phyloP scores from a whole-genome alignment of 2,329 filamentous ascomycete species.

The Curvularia lunata region DNA sequence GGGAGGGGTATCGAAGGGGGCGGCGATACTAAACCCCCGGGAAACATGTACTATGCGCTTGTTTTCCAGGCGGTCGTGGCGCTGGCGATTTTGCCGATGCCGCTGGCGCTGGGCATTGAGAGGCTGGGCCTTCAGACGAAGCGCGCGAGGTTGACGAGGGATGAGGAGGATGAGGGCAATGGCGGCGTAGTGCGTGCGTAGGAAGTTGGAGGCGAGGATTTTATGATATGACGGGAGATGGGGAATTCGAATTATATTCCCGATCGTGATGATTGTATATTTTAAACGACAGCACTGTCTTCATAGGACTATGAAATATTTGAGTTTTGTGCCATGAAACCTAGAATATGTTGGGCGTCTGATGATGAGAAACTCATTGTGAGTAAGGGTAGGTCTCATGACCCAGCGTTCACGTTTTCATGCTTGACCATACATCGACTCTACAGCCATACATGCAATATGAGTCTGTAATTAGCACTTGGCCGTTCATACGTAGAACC shows the following conservation, averaged over 20 bases:
- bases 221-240: slow-evolving; percentile 18
- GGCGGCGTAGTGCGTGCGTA: slow-evolving; percentile 17
- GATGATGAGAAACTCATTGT: background rate
- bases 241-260: slow-evolving; percentile 18
- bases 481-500: background rate
- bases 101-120: slow-evolving; percentile 69
- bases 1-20: slow-evolving; percentile 29
- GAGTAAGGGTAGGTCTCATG: background rate
- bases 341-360: background rate
- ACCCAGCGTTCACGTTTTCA: background rate
- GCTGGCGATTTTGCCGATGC: slow-evolving; percentile 68
- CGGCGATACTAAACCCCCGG: slow-evolving; percentile 58
- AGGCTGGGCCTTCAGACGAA: slow-evolving; percentile 62
- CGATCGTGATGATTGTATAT: slow-evolving; percentile 5
- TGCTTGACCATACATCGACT: background rate
- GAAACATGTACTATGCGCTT: slow-evolving; percentile 75
- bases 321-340: background rate
- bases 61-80: slow-evolving; percentile 80
- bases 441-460: background rate
- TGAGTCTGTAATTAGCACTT: background rate
- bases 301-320: background rate
- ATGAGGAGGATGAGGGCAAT: slow-evolving; percentile 39
- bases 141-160: slow-evolving; percentile 42
- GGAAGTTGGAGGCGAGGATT: slow-evolving; percentile 30
- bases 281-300: background rate